Base-by-base conservation (phyloP, 805 yeast species). In the Candida wancherniae region DNA sequence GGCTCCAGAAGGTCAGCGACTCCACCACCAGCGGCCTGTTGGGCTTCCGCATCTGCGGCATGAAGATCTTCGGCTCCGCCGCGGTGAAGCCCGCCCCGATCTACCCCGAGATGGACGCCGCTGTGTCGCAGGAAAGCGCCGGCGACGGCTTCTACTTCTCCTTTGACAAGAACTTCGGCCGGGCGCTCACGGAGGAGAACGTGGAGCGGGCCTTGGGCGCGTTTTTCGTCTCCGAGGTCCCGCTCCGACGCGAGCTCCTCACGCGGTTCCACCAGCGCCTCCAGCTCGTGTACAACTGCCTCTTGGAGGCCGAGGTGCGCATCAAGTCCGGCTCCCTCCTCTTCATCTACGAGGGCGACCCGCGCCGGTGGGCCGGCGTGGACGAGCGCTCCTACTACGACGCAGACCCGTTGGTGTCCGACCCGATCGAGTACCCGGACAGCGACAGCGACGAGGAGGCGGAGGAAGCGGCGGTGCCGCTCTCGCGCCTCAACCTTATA, bases 31-130 rank as follows among this genome's bases (percentile, higher is more conserved):
- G 92, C 26, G 95, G 96, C 0, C 61, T 79, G 3, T 61, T 84
- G 9, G 71, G 77, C 11, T 77, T 81, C 42, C 63, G 98, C 37
- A 75, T 90, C 3, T 88, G 97, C 47, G 98, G 98, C 0, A 84
- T 90, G 90, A 79, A 78, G 39, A 55, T 80, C 4, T 67, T 54
- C 41, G 39, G 40, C 7, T 14, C 7, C 12, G 12, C 15, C 18
- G 22, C 22, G 2, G 28, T 14, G 4, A 31, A 36, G 5, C 46
- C 42, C 1, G 19, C 26, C 5, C 27, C 26, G 8, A 15, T 48
- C 5, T 44, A 40, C 22, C 44, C 47, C 7, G 44, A 33, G 1
- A 42, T 53, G 47, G 36, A 43, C 2, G 37, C 52, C 7, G 30
- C 53, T 32, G 22, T 43, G 32, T 15, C 42, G 11, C 36, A 24